Conservation (phyloP, 2,329 filamentous ascomycete genomes). For the Botrytis sinoallii region DNA sequence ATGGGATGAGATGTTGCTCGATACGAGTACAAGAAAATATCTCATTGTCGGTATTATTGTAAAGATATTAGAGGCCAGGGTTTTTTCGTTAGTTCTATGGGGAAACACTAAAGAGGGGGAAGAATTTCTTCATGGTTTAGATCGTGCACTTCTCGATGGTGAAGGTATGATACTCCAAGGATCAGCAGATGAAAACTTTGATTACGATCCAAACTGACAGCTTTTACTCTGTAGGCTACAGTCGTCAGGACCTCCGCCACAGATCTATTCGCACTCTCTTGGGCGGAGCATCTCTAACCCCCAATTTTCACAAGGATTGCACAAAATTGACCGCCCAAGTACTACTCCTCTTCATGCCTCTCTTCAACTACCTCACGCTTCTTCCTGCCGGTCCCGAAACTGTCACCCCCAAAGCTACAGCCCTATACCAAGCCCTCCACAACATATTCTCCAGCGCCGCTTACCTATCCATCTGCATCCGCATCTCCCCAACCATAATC, state of each 20-base stretch:
- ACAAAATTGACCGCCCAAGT: slow-evolving; percentile 51
- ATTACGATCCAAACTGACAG: slow-evolving; percentile 15
- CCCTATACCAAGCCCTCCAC: slow-evolving; percentile 31
- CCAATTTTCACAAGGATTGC: slow-evolving; percentile 43
- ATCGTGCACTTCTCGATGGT: slow-evolving; percentile 26
- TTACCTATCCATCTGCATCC: slow-evolving; percentile 30
- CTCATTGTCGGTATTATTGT: slow-evolving; percentile 31
- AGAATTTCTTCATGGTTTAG: slow-evolving; percentile 28
- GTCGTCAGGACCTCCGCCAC: slow-evolving; percentile 26
- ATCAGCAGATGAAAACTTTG: neutral
- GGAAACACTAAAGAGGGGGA: slow-evolving; percentile 27
- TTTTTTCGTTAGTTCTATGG: slow-evolving; percentile 33
- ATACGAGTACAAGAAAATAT: slow-evolving; percentile 28
- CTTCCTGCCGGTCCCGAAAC: slow-evolving; percentile 6
- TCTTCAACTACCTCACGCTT: slow-evolving; percentile 28
- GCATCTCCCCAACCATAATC: slow-evolving; percentile 32
- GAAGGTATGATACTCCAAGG: slow-evolving; percentile 26
- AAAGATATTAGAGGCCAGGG: slow-evolving; percentile 26
- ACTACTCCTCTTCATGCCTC: slow-evolving; percentile 37
- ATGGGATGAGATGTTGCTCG: slow-evolving; percentile 31
- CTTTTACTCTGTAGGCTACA: slow-evolving; percentile 26
- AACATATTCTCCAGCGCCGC: slow-evolving; percentile 31
- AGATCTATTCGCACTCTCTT: slow-evolving; percentile 27
- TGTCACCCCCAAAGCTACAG: slow-evolving; percentile 14
- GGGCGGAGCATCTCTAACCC: slow-evolving; percentile 22